Base-by-base conservation (phyloP, 2,329 filamentous ascomycete genomes). In the Thelonectria olida region DNA sequence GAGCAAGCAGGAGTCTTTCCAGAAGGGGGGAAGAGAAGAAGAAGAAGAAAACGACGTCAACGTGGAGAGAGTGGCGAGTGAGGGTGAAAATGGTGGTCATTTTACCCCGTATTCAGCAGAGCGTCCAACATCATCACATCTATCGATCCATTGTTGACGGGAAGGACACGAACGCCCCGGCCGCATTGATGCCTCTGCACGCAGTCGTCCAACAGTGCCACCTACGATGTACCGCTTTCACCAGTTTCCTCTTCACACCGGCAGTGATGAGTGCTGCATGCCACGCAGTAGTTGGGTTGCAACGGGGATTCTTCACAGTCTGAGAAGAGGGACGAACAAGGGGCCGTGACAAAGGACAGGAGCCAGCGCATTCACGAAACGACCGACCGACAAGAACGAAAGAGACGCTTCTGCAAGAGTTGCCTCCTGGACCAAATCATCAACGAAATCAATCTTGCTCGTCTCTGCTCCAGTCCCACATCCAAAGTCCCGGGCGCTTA, bases 401-500 rank as follows among this genome's bases (percentile, higher is more conserved):
- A 63, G 61, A 55, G 45, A 63, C 67, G 67, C 68, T 70, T 68
- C 68, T 71, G 67, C 69, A 70, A 66, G 65, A 54, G n/a, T n/a
- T 61, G 61, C 50, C 55, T 66, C 61, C 45, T 45, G 65, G n/a
- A n/a, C n/a, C n/a, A n/a, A n/a, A n/a, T n/a, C n/a, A n/a, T n/a
- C n/a, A n/a, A n/a, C n/a, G 7, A 31, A 55, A 61, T 49, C 62
- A 64, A 66, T 59, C 51, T 58, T 67, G 13, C 28, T 31, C 28
- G 13, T 13, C n/a, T n/a, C n/a, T n/a, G n/a, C n/a, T n/a, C n/a
- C n/a, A n/a, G n/a, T 39, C 36, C 36, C 36, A 7, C 70, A n/a
- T n/a, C 67, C 66, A 69, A 65, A 71, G 45, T 45, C 59, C 69
- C 62, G 69, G 74, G 74, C 74, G 74, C 74, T 76, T 76, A 76